These are phyloP conservation scores for Prunella vulgaris DNA, from an alignment of 257 asterid species.

Conservation along the genomic window DNA sequence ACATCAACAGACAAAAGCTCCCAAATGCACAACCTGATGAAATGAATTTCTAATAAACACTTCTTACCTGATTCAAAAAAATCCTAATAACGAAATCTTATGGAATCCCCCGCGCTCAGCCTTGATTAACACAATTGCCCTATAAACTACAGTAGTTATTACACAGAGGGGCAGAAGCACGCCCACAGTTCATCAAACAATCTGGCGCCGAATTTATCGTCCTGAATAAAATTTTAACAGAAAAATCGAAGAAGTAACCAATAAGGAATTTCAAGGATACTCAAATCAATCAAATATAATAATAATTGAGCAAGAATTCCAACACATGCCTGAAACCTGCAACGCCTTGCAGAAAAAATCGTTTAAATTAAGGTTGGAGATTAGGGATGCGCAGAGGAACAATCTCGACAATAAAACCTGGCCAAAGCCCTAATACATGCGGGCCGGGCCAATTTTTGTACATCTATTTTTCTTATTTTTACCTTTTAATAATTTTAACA, in stretches of 20 bases:
- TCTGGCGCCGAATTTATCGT: not conserved
- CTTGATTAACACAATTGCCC: not conserved
- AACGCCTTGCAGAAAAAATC: not conserved
- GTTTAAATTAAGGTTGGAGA: not conserved
- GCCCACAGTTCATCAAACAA: not conserved
- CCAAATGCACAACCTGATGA: not conserved
- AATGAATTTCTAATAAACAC: not conserved
- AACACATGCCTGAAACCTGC: conserved; percentile 12
- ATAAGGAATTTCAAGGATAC: not conserved
- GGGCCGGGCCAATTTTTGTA: too few species aligned
- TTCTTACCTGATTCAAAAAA: not conserved
- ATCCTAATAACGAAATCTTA: not conserved
- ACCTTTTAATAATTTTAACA: too few species aligned
- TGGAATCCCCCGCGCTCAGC: not conserved
- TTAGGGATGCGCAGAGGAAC: not conserved
- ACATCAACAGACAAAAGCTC: not conserved
- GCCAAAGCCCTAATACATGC: too few species aligned
- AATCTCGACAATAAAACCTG: not conserved
- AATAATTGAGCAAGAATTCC: not conserved
- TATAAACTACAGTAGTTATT: not conserved
- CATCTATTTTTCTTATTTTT: too few species aligned
- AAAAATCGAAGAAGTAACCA: not conserved
- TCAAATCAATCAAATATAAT: not conserved
- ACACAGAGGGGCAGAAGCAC: not conserved
- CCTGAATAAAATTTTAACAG: conserved; percentile 1